Percentiles rank a stretch among this genome's conserved stretches.
phyloP scores from a whole-genome alignment of 352 stramenopile genomes.

The Phytophthora sojae region DNA sequence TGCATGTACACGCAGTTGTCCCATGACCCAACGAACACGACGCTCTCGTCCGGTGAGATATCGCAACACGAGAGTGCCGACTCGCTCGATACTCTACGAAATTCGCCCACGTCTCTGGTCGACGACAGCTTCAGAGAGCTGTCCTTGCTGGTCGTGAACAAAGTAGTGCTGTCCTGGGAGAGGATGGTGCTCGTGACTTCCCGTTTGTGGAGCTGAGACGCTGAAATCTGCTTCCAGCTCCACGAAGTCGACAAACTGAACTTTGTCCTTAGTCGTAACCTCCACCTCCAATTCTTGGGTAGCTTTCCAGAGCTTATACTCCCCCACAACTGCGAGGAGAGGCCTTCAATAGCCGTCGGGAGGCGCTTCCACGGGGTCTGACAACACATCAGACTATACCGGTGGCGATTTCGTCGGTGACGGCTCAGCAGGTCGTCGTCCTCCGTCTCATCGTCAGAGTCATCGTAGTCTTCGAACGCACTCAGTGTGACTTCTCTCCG shows the following conservation, averaged over 20 bases:
- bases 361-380: conserved; percentile 50
- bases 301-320: conserved; percentile 44
- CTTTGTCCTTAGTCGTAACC: conserved; percentile 45
- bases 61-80: conserved; percentile 73
- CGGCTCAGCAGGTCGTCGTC: conserved; percentile 4
- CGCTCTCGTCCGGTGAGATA: conserved; percentile 67
- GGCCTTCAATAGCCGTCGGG: conserved; percentile 38
- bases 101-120: conserved; percentile 36
- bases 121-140: conserved; percentile 65
- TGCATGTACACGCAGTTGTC: conserved; percentile 86
- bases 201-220: conserved; percentile 53
- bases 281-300: conserved; percentile 67
- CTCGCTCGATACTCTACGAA: conserved; percentile 40
- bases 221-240: conserved; percentile 61
- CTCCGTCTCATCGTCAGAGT: conserved; percentile 49
- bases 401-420: conserved; percentile 7
- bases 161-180: conserved; percentile 48
- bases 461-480: conserved; percentile 39
- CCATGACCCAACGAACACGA: conserved; percentile 74
- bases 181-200: conserved; percentile 75
- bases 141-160: conserved; percentile 83
- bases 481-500: conserved; percentile 36
- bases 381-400: conserved; percentile 55
- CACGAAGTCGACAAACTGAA: conserved; percentile 37
- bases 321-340: conserved; percentile 49